A percentile compares a stretch with the other conserved stretches of the same genome.
Conservation (phyloP, 1,284 basidiomycete genomes). For the Cryptococcus sp. region DNA sequence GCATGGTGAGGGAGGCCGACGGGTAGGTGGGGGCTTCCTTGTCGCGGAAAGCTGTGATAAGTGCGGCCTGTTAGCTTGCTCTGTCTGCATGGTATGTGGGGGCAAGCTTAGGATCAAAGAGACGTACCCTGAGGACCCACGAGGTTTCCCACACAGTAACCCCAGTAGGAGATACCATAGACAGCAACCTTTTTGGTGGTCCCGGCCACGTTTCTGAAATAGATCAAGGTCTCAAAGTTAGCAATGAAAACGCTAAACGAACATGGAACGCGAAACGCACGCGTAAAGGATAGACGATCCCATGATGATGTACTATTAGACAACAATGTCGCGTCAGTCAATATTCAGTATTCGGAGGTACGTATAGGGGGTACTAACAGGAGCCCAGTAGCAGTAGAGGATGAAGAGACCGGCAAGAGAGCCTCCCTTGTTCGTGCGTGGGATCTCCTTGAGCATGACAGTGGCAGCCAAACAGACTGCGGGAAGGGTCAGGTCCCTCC, state of each 20-base stretch:
- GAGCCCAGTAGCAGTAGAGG: conserved; percentile 27
- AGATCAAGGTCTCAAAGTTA: too few species aligned
- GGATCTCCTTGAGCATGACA: conserved; percentile 21
- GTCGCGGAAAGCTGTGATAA: conserved; percentile 25
- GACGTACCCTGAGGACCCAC: not conserved
- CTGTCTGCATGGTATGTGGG: too few species aligned
- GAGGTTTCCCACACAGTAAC: conserved; percentile 27
- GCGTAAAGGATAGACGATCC: too few species aligned
- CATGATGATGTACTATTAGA: conserved; percentile 21
- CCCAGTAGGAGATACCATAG: conserved; percentile 31
- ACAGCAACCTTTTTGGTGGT: conserved; percentile 32
- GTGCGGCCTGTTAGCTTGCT: not conserved
- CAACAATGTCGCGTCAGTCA: too few species aligned
- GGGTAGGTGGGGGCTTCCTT: conserved; percentile 25
- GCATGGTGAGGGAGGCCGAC: conserved; percentile 25
- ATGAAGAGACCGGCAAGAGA: conserved; percentile 25
- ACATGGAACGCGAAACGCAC: too few species aligned
- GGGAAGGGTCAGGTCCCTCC: too few species aligned
- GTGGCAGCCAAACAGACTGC: conserved; percentile 15
- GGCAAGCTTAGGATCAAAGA: not conserved
- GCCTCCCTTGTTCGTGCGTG: conserved; percentile 24
- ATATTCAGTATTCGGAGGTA: too few species aligned
- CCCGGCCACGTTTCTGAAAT: conserved; percentile 25
- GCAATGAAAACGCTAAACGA: too few species aligned
- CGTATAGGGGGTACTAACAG: not conserved